These are phyloP conservation scores for Cystobasidium onofrii DNA, from an alignment of 768 basidiomycete species.

Conservation along the genomic window DNA sequence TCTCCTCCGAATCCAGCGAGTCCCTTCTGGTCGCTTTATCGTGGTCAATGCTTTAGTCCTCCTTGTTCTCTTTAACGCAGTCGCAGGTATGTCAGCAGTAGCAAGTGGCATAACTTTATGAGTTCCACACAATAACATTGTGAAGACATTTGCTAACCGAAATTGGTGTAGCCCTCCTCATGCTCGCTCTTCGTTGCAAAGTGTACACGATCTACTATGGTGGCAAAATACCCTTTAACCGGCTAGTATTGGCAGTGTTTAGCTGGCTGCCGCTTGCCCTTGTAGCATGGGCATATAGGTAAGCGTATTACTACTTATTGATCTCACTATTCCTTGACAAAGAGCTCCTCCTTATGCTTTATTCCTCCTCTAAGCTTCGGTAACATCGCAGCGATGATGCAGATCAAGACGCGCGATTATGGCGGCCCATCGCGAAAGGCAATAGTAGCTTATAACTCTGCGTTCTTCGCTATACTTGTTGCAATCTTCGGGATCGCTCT, in stretches of 20 bases:
- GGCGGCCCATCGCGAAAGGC: not conserved
- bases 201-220: not conserved
- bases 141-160: too few species aligned
- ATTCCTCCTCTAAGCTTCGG: too few species aligned
- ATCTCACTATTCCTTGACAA: too few species aligned
- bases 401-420: not conserved
- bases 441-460: not conserved
- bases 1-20: not conserved
- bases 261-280: not conserved
- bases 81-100: not conserved
- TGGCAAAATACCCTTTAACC: not conserved
- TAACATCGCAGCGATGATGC: slow-evolving; percentile 3
- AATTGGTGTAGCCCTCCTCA: not conserved
- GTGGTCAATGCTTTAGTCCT: not conserved
- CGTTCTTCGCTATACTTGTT: not conserved
- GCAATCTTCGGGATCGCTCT: not conserved
- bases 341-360: too few species aligned
- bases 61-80: not conserved
- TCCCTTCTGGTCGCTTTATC: not conserved
- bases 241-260: not conserved
- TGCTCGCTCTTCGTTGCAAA: not conserved
- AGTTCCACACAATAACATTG: too few species aligned
- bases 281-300: not conserved
- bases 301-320: too few species aligned
- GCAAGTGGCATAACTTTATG: not conserved